phyloP scores from a whole-genome alignment of 2,329 filamentous ascomycete species.

The Apiospora hydei region DNA sequence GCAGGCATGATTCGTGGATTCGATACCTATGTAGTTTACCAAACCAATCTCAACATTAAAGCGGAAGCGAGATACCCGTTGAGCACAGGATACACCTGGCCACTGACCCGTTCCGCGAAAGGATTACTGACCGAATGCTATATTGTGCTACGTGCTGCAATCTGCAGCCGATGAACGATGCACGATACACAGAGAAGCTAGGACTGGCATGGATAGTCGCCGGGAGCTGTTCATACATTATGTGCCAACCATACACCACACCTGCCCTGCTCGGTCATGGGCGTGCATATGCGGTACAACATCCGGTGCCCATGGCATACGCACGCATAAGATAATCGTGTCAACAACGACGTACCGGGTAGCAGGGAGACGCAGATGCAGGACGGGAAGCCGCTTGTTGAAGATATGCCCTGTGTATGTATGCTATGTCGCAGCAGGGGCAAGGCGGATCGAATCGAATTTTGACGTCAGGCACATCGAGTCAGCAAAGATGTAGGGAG shows the following conservation, averaged over 20 bases:
- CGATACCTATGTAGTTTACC: neutral
- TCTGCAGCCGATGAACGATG: neutral
- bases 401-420: neutral
- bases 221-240: neutral
- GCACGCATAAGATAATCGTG: neutral
- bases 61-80: constrained; percentile 15
- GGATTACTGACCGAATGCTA: neutral
- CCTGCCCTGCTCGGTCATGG: neutral
- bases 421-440: neutral
- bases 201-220: neutral
- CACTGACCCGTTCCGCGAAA: neutral
- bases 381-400: neutral
- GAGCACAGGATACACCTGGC: neutral
- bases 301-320: neutral
- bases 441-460: neutral
- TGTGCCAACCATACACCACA: too few relatives aligned
- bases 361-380: constrained; percentile 6
- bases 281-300: neutral
- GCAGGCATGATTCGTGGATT: neutral
- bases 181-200: neutral
- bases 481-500: neutral
- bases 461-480: constrained; percentile 1
- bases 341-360: neutral
- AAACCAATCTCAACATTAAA: neutral
- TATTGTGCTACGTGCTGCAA: neutral